phyloP scores from a whole-genome alignment of 1,284 basidiomycete species.

The Phylloboletellus chloephorus region DNA sequence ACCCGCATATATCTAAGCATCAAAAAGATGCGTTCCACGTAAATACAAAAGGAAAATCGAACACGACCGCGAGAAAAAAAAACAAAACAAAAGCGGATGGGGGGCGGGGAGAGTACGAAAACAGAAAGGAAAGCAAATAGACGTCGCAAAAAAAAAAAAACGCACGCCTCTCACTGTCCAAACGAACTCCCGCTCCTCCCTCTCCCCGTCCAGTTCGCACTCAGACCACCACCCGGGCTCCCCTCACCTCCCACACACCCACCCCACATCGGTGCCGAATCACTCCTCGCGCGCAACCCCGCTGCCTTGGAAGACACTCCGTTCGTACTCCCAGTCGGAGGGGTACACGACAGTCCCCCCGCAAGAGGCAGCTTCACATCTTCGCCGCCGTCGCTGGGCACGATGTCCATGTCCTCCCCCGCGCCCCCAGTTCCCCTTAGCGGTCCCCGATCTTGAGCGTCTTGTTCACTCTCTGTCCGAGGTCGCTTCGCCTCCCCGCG shows the following conservation, averaged over 20 bases:
- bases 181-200: conserved; percentile 40
- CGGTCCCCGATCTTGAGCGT: conserved; percentile 5
- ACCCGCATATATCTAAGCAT: too few relatives aligned
- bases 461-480: conserved; percentile 32
- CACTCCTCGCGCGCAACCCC: conserved; percentile 39
- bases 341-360: conserved; percentile 15
- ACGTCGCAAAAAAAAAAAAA: conserved; percentile 24
- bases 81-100: not conserved
- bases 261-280: conserved; percentile 49
- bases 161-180: conserved; percentile 20
- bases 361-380: conserved; percentile 23
- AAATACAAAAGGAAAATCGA: not conserved
- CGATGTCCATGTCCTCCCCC: conserved; percentile 34
- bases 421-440: conserved; percentile 13
- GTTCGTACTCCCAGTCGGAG: conserved; percentile 8
- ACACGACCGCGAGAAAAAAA: not conserved
- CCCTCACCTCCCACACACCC: conserved; percentile 22
- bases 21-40: not conserved
- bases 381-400: conserved; percentile 15
- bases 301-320: conserved; percentile 7
- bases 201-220: conserved; percentile 30
- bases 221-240: conserved; percentile 18
- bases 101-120: not conserved
- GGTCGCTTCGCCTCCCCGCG: conserved; percentile 41
- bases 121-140: conserved; percentile 12